phyloP scores from a whole-genome alignment of 1,284 basidiomycete genomes.

The Anthracocystis panici-leucophaei region DNA sequence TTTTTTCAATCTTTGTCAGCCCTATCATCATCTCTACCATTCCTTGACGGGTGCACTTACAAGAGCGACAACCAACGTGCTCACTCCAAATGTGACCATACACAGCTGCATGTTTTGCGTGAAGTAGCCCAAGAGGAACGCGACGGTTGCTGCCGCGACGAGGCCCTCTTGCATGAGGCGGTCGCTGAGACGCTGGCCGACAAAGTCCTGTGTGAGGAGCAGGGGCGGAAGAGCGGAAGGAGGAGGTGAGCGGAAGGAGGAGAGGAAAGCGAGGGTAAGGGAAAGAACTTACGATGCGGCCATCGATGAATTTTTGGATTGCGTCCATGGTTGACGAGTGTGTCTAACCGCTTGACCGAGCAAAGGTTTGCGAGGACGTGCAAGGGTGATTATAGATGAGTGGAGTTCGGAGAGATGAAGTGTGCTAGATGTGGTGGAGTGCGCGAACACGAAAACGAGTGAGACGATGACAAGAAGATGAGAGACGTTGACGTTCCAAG shows the following conservation, averaged over 20 bases:
- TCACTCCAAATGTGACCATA: constrained; percentile 26
- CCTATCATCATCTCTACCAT: not conserved
- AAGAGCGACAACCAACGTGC: constrained; percentile 20
- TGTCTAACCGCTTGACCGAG: not conserved
- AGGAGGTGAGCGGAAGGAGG: not conserved
- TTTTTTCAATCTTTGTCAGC: not conserved
- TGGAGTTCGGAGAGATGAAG: too few relatives aligned
- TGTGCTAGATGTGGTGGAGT: too few relatives aligned
- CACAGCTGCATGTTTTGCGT: constrained; percentile 40
- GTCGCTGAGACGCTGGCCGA: constrained; percentile 38
- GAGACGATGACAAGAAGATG: too few relatives aligned
- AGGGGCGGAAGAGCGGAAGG: not conserved
- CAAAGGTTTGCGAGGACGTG: not conserved
- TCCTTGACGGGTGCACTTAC: constrained; percentile 17
- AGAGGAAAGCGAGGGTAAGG: not conserved
- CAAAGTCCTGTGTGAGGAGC: constrained; percentile 34
- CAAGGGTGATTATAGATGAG: too few relatives aligned
- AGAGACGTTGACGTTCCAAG: not conserved
- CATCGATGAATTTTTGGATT: constrained; percentile 37
- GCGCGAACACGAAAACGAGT: too few relatives aligned
- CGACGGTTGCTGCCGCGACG: constrained; percentile 14
- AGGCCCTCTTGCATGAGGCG: constrained; percentile 47
- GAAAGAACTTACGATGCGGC: constrained; percentile 36
- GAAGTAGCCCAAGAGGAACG: constrained; percentile 36
- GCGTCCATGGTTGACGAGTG: constrained; percentile 29